Evolutionary conservation across 805 yeast species (phyloP).

Genomic region (Lipomyces oligophaga): DNA sequence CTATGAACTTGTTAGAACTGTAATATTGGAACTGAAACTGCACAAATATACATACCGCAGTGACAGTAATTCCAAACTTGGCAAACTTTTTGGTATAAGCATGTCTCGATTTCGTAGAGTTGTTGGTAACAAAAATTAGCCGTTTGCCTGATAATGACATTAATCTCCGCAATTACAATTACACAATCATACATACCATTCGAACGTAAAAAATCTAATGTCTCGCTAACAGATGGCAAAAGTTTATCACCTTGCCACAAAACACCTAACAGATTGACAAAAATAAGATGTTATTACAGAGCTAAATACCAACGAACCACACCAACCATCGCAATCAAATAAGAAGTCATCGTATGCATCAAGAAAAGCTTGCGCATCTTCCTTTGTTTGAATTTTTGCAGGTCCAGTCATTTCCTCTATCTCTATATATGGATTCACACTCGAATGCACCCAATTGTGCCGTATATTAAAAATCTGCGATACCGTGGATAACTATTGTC

Average conservation of each 20-base stretch:
- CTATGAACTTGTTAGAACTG: conserved; percentile 19
- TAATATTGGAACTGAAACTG: neutral
- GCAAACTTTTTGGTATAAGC: conserved; percentile 74
- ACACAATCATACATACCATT: conserved; percentile 15
- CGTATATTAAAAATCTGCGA: no score
- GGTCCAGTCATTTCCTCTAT: conserved; percentile 41
- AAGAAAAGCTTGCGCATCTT: conserved; percentile 53
- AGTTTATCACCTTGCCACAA: conserved; percentile 85
- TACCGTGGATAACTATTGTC: no score
- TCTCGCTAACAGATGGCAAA: conserved; percentile 74
- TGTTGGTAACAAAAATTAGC: conserved; percentile 87
- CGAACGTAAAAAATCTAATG: conserved; percentile 55
- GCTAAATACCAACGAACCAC: no score
- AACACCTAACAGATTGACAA: conserved; percentile 47
- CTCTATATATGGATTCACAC: no score
- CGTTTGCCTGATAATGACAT: conserved; percentile 49
- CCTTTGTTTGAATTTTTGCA: conserved; percentile 46
- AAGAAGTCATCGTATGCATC: conserved; percentile 75
- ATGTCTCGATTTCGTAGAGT: conserved; percentile 83
- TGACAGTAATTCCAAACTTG: conserved; percentile 49
- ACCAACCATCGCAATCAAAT: conserved; percentile 82
- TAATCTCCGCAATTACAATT: neutral
- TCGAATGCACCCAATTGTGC: no score
- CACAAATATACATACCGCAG: conserved; percentile 15
- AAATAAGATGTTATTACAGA: neutral